Evolutionary conservation across 23 red algal species (phyloP), one percentile per base, ranked within the genome.

Genomic region (Gracilaria vermiculophylla): DNA sequence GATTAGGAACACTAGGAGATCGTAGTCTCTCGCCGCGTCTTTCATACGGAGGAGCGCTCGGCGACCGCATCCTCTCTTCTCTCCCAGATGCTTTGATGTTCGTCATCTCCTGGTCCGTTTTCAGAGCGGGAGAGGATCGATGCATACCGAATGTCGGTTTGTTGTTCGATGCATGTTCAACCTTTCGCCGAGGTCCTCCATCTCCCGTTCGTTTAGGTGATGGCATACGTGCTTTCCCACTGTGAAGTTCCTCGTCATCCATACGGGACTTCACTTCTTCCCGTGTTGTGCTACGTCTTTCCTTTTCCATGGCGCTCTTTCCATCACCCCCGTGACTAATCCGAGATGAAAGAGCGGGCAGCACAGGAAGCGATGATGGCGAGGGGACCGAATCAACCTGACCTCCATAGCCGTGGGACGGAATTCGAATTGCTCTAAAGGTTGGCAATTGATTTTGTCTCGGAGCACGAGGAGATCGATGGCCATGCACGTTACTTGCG

Each of bases 371-470:
- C 6, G 83, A 87, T 27, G 49, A 55, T 2, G 83, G 83, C 1
- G 83, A 87, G 23, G 83, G 83, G 29, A 87, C 83, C 20, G 66
- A 77, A 35, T 87, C 83, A 37, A 76, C 76, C 21, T 75, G 83
- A 21, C 17, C 64, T 16, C 20, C 10, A 54, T 45, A 75, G 15
- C 54, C n/a, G 1, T 48, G 58, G 8, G 70, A 51, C 8, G 83
- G 83, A 28, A 87, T 76, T 2, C 67, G 67, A 14, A 87, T 69
- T 16, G 64, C 34, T 42, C 76, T 87, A 54, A 60, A 87, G 8
- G 31, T 31, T 37, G 67, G 40, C 15, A 54, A 19, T 19, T 37
- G 43, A 17, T 40, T 52, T 13, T 32, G 64, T 28, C 71, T 87
- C 2, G 83, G 20, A 28, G 71, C n/a, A 7, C 83, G 83, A 8